phyloP scores from a whole-genome alignment of 164 flowering plant species.

The Malania oleifera region DNA sequence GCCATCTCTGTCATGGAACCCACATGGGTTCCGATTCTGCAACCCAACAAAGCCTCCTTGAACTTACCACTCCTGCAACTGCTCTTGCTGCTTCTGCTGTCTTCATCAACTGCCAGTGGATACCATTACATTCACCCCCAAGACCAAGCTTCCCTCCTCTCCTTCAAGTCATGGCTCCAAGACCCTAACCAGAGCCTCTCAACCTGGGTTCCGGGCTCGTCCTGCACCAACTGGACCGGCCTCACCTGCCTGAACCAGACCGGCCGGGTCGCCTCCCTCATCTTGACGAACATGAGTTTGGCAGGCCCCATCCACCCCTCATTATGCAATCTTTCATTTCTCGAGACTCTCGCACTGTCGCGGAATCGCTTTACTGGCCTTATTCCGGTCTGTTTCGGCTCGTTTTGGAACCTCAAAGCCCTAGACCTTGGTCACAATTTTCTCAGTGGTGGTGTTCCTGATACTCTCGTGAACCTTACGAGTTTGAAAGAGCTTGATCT shows the following conservation, averaged over 20 bases:
- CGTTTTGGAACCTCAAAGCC: conserved; percentile 28
- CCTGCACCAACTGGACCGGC: conserved; percentile 66
- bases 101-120: background rate
- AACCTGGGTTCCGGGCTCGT: conserved; percentile 39
- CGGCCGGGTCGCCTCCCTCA: conserved; percentile 49
- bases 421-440: conserved; percentile 58
- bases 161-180: conserved; percentile 43
- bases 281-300: conserved; percentile 39
- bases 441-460: conserved; percentile 51
- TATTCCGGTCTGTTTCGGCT: conserved; percentile 59
- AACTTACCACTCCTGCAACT: background rate
- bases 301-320: conserved; percentile 53
- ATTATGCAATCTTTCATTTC: conserved; percentile 48
- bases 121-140: conserved; percentile 20
- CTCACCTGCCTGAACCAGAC: conserved; percentile 40
- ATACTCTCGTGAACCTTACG: conserved; percentile 26
- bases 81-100: background rate
- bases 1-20: background rate
- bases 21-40: background rate
- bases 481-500: conserved; percentile 42
- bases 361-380: conserved; percentile 43
- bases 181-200: conserved; percentile 46
- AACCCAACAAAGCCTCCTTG: background rate
- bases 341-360: conserved; percentile 46
- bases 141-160: conserved; percentile 47